phyloP scores from a whole-genome alignment of 2,329 filamentous ascomycete species.

The Penicillium sp. region DNA sequence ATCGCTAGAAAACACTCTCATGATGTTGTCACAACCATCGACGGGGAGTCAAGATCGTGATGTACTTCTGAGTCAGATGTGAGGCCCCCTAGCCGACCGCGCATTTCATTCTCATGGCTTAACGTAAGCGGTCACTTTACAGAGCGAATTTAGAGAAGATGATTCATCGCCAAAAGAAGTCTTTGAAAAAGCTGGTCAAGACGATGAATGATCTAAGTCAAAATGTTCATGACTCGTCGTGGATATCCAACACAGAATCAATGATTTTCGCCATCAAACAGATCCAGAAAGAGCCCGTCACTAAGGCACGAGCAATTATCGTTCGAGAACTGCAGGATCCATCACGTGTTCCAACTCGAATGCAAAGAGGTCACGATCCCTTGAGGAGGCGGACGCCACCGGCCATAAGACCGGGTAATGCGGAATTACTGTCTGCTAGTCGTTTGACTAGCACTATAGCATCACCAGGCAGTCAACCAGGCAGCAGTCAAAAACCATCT shows the following conservation, averaged over 20 bases:
- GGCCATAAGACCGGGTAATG: background rate
- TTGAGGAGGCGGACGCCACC: background rate
- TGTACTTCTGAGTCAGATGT: background rate
- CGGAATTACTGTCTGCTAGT: background rate
- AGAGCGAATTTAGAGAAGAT: background rate
- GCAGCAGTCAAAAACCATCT: background rate
- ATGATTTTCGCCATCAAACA: background rate
- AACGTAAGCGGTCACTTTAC: background rate
- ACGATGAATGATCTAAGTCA: background rate
- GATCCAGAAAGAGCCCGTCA: background rate
- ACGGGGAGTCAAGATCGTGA: background rate
- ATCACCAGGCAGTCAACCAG: background rate
- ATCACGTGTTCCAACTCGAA: background rate
- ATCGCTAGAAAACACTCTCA: background rate
- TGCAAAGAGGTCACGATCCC: background rate
- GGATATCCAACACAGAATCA: background rate
- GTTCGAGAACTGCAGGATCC: background rate
- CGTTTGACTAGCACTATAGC: background rate
- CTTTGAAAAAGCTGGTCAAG: background rate
- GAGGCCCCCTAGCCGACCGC: background rate
- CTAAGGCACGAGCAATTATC: background rate
- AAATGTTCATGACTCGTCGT: background rate
- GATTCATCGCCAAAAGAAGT: background rate
- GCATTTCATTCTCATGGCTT: background rate
- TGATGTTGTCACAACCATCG: background rate